These are phyloP conservation scores for Globisporangium nagaii DNA, from an alignment of 352 stramenopile species.

Conservation along the genomic window DNA sequence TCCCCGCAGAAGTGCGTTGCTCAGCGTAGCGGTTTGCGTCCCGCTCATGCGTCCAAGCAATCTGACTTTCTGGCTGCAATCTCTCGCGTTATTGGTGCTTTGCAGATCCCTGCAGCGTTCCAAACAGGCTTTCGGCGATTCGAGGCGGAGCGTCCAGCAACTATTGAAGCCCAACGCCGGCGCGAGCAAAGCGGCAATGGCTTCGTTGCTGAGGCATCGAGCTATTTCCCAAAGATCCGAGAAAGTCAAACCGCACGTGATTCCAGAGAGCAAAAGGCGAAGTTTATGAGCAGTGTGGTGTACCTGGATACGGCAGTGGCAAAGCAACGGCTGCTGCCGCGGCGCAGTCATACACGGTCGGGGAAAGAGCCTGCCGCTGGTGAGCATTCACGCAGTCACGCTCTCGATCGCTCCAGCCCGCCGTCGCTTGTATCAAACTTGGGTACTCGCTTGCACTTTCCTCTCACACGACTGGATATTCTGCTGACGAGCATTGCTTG, in stretches of 20 bases:
- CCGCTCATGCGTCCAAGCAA: background rate
- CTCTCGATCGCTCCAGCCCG: background rate
- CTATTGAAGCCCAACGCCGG: slow-evolving; percentile 20
- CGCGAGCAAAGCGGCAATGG: slow-evolving; percentile 23
- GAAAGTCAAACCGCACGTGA: slow-evolving; percentile 37
- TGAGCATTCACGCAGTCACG: no score
- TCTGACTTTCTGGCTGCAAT: background rate
- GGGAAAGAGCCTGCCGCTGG: background rate
- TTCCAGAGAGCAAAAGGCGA: slow-evolving; percentile 30
- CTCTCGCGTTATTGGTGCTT: background rate
- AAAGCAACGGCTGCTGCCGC: slow-evolving; percentile 9
- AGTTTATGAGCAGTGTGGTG: slow-evolving; percentile 7
- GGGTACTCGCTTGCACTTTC: background rate
- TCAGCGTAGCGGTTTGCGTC: background rate
- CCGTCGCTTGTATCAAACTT: slow-evolving; percentile 8
- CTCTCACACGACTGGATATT: background rate
- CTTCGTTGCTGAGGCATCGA: slow-evolving; percentile 25
- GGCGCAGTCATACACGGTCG: background rate
- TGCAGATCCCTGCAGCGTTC: slow-evolving; percentile 23
- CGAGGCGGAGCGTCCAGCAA: slow-evolving; percentile 26
- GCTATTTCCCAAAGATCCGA: slow-evolving; percentile 51
- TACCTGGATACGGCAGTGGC: slow-evolving; percentile 1
- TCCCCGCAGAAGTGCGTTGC: slow-evolving; percentile 23
- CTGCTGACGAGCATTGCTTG: background rate
- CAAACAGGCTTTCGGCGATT: slow-evolving; percentile 21